These are phyloP conservation scores for Sarcomyxa edulis DNA, from an alignment of 768 basidiomycete species.

Conservation along the genomic window DNA sequence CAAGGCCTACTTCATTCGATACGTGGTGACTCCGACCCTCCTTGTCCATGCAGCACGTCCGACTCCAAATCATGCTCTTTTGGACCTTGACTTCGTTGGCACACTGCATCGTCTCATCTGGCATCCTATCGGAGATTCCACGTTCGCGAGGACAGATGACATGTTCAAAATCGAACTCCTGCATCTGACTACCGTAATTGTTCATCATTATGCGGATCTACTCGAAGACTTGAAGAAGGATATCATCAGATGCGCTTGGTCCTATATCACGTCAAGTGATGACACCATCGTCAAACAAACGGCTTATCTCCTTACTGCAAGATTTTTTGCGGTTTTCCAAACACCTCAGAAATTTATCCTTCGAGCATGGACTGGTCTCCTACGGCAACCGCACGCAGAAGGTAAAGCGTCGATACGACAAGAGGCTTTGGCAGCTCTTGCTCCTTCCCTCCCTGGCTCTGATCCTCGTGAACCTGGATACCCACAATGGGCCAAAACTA, in stretches of 20 bases:
- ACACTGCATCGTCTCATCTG: slow-evolving; percentile 74
- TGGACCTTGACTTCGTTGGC: slow-evolving; percentile 67
- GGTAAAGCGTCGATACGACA: slow-evolving; percentile 79
- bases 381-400: slow-evolving; percentile 67
- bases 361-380: slow-evolving; percentile 84
- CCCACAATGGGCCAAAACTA: slow-evolving; percentile 82
- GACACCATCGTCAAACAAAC: slow-evolving; percentile 92
- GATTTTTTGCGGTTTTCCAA: slow-evolving; percentile 87
- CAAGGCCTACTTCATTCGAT: slow-evolving; percentile 76
- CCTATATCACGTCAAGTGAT: slow-evolving; percentile 69
- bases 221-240: slow-evolving; percentile 83
- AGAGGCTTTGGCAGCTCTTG: slow-evolving; percentile 80
- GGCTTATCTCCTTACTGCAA: slow-evolving; percentile 83
- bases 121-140: slow-evolving; percentile 63
- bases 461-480: slow-evolving; percentile 53
- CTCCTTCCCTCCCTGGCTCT: slow-evolving; percentile 69
- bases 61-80: slow-evolving; percentile 48
- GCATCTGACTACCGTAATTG: slow-evolving; percentile 82
- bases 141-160: slow-evolving; percentile 66
- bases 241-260: slow-evolving; percentile 91
- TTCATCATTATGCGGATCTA: slow-evolving; percentile 79
- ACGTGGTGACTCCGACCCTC: slow-evolving; percentile 83
- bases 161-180: slow-evolving; percentile 87
- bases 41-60: slow-evolving; percentile 66
- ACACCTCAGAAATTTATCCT: slow-evolving; percentile 89